Conservation (phyloP, 176 grass and related monocot genomes). For the Cymbopogon citratus region DNA sequence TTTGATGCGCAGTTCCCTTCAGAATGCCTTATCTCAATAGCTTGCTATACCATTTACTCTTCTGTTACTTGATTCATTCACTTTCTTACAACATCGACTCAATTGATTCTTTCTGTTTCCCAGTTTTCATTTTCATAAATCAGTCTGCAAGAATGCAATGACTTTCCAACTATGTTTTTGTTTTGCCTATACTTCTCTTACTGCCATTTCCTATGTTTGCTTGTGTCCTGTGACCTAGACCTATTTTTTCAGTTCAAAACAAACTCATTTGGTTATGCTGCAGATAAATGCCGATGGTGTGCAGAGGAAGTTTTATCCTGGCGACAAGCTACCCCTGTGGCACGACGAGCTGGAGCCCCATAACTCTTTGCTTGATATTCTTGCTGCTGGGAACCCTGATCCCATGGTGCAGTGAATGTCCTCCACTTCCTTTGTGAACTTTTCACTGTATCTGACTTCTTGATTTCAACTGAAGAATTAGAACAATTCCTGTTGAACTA, state of each 20-base stretch:
- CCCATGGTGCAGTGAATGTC: conserved; percentile 61
- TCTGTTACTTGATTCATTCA: neutral
- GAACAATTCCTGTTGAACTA: neutral
- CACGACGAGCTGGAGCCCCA: conserved; percentile 81
- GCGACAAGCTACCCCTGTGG: conserved; percentile 72
- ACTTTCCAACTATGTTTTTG: neutral
- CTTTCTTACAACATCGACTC: neutral
- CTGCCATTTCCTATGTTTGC: neutral
- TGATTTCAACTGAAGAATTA: conserved; percentile 10
- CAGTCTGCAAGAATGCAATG: neutral
- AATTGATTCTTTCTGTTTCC: neutral
- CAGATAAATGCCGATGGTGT: conserved; percentile 77
- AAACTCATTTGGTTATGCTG: neutral
- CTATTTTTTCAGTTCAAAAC: neutral
- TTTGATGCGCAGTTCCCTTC: neutral
- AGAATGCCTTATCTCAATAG: neutral
- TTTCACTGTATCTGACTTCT: conserved; percentile 23
- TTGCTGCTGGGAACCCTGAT: conserved; percentile 58
- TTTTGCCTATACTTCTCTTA: neutral
- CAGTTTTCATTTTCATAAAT: neutral
- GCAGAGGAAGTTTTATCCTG: conserved; percentile 68
- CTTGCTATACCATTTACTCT: neutral
- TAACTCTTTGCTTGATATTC: conserved; percentile 75
- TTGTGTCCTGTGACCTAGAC: neutral
- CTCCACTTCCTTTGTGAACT: neutral